A percentile compares a stretch with the other conserved stretches of the same genome.
Evolutionary conservation across 2,329 filamentous ascomycete species (phyloP).

Genomic region (Periglandula ipomoeae): DNA sequence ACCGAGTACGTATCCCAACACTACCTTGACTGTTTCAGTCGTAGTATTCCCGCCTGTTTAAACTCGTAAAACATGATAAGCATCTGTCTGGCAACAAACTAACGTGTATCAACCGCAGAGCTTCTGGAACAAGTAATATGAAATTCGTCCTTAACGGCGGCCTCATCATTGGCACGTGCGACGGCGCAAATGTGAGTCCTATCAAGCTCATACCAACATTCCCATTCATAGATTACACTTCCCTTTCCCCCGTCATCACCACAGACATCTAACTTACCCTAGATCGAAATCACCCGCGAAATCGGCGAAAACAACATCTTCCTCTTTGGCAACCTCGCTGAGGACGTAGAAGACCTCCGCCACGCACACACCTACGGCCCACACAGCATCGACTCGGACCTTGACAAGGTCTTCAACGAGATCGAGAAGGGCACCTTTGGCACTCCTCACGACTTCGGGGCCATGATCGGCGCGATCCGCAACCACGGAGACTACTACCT

Average conservation of each 20-base stretch:
- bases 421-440: slow-evolving; percentile 80
- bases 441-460: slow-evolving; percentile 66
- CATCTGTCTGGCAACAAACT: neutral
- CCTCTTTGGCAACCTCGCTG: slow-evolving; percentile 90
- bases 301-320: slow-evolving; percentile 97
- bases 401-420: slow-evolving; percentile 72
- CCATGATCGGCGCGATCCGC: slow-evolving; percentile 73
- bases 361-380: slow-evolving; percentile 79
- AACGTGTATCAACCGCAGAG: slow-evolving; percentile 27
- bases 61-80: too few species aligned
- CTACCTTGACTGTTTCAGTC: too few species aligned
- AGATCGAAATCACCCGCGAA: slow-evolving; percentile 95
- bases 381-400: slow-evolving; percentile 66
- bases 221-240: neutral
- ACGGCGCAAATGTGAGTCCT: slow-evolving; percentile 81
- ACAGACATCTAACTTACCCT: neutral
- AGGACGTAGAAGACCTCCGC: slow-evolving; percentile 93
- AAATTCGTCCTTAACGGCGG: slow-evolving; percentile 98
- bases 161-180: slow-evolving; percentile 94
- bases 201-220: too few species aligned
- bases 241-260: neutral
- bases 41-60: too few species aligned
- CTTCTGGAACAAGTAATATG: slow-evolving; percentile 92
- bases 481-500: slow-evolving; percentile 97
- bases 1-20: slow-evolving; percentile 62